phyloP scores from a whole-genome alignment of 495 filamentous ascomycete species.

The Podospora didyma region DNA sequence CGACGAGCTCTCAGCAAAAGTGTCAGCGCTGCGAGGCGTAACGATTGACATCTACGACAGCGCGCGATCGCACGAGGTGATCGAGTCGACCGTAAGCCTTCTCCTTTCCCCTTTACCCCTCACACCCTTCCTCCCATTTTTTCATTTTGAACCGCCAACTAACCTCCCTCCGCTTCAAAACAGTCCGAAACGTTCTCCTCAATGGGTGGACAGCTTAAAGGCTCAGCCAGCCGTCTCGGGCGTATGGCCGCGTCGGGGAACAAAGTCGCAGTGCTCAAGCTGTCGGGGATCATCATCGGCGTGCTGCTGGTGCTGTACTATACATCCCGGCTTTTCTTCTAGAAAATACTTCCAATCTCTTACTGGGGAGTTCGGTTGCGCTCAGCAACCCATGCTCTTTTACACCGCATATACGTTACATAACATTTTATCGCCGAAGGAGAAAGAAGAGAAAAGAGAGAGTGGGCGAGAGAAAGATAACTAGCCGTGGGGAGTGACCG shows the following conservation, averaged over 20 bases:
- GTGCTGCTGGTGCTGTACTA: constrained; percentile 72
- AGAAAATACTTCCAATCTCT: not conserved
- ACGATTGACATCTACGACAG: constrained; percentile 99
- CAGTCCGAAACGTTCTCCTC: constrained; percentile 57
- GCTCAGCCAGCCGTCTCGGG: constrained; percentile 80
- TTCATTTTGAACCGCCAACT: no score
- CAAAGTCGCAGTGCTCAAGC: constrained; percentile 83
- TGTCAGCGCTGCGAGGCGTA: constrained; percentile 86
- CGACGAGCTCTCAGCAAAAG: constrained; percentile 82
- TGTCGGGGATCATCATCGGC: constrained; percentile 79
- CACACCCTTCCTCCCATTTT: not conserved
- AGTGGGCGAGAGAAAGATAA: not conserved
- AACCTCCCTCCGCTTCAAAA: not conserved
- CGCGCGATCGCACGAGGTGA: constrained; percentile 77
- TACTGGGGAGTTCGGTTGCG: no score
- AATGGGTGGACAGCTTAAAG: constrained; percentile 65
- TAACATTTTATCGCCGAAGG: not conserved
- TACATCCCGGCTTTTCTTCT: constrained; percentile 63
- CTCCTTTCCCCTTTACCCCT: not conserved
- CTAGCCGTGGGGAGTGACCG: not conserved
- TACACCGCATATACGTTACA: not conserved
- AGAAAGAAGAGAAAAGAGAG: not conserved
- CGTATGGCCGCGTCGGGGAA: constrained; percentile 89
- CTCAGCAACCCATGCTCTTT: no score
- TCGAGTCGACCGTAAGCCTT: constrained; percentile 73